phyloP scores from a whole-genome alignment of 495 filamentous ascomycete genomes.

The Peziza echinospora region DNA sequence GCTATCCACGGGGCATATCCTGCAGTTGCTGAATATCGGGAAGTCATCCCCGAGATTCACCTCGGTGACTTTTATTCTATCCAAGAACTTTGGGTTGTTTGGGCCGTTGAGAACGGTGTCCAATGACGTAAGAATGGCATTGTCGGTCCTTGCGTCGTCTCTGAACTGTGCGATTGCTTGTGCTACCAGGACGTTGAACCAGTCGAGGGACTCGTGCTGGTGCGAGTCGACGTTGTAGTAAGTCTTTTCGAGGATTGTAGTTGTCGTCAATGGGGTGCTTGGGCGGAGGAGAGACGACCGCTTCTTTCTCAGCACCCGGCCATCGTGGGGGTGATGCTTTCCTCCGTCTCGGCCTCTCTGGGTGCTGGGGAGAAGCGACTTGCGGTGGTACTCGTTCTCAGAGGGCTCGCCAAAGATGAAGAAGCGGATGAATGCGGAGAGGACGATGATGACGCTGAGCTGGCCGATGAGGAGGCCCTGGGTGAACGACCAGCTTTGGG shows the following conservation, averaged over 20 bases:
- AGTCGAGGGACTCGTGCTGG: slow-evolving; percentile 95
- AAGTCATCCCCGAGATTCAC: slow-evolving; percentile 89
- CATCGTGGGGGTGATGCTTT: slow-evolving; percentile 3
- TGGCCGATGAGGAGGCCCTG: slow-evolving; percentile 88
- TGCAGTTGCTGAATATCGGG: slow-evolving; percentile 95
- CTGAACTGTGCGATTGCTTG: slow-evolving; percentile 94
- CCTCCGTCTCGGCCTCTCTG: neutral
- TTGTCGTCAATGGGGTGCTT: slow-evolving; percentile 47
- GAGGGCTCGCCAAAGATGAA: slow-evolving; percentile 97
- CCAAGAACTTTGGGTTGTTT: slow-evolving; percentile 72
- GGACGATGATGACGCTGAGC: slow-evolving; percentile 67
- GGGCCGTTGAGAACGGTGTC: slow-evolving; percentile 64
- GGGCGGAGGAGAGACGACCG: slow-evolving; percentile 51
- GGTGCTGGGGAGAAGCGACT: slow-evolving; percentile 36
- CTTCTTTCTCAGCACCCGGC: slow-evolving; percentile 41
- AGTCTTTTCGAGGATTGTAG: slow-evolving; percentile 84
- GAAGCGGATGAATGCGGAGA: slow-evolving; percentile 95
- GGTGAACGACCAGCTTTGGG: slow-evolving; percentile 57
- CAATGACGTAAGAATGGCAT: slow-evolving; percentile 88
- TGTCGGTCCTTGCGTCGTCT: slow-evolving; percentile 68
- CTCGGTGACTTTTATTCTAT: slow-evolving; percentile 83
- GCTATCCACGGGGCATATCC: slow-evolving; percentile 69
- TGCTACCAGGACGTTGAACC: slow-evolving; percentile 96
- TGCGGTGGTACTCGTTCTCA: slow-evolving; percentile 41
- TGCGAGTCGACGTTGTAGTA: slow-evolving; percentile 94